Percentiles rank a stretch among this genome's conserved stretches.
Conservation (phyloP, 345 rosid species). For the Acer yangbiense region DNA sequence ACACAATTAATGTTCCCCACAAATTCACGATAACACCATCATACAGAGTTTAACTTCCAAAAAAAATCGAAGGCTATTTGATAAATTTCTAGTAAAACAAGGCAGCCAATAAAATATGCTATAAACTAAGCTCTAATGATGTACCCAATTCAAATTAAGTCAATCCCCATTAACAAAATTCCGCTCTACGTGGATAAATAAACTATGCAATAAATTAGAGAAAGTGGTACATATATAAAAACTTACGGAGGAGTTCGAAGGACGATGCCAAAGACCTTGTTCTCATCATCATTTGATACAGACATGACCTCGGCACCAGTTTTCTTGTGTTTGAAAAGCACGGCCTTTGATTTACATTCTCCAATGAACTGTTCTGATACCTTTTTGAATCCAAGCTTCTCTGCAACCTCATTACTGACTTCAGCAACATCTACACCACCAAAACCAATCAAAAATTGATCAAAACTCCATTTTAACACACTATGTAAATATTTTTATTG, state of each 20-base stretch:
- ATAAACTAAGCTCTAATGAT: neutral
- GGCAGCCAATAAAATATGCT: neutral
- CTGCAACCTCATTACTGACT: slow-evolving; percentile 63
- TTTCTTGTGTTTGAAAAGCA: slow-evolving; percentile 85
- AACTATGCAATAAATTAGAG: neutral
- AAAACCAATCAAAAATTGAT: slow-evolving; percentile 4
- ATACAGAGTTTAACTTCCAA: neutral
- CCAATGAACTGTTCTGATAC: slow-evolving; percentile 81
- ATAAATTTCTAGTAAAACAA: neutral
- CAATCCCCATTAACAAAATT: neutral
- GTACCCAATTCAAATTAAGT: neutral
- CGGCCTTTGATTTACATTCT: slow-evolving; percentile 89
- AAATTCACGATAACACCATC: neutral
- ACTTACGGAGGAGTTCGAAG: slow-evolving; percentile 94
- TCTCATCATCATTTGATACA: slow-evolving; percentile 86
- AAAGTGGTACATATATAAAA: neutral
- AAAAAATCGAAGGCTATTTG: neutral
- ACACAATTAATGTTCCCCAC: neutral
- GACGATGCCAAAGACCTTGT: slow-evolving; percentile 85
- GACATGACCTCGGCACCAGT: slow-evolving; percentile 94
- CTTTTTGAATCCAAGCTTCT: slow-evolving; percentile 83
- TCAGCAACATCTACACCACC: slow-evolving; percentile 44
- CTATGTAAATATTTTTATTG: neutral
- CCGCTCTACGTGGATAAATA: neutral
- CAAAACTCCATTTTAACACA: slow-evolving; percentile 17